These are phyloP conservation scores for Quercus engelmannii DNA, from an alignment of 306 rosid species.

Conservation along the genomic window DNA sequence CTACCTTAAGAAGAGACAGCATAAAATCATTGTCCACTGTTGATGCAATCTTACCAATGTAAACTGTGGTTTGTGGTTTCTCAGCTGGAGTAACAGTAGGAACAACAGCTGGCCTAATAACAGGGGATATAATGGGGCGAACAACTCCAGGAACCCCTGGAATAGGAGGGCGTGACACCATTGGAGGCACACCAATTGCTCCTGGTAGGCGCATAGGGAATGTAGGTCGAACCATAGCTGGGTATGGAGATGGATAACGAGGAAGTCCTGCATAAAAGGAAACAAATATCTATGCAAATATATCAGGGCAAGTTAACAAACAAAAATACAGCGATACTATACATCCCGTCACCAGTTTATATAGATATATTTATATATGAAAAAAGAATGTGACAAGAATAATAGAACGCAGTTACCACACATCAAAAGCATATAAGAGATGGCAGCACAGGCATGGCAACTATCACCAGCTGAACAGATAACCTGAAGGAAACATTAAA, in stretches of 20 bases:
- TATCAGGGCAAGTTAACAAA: constrained; percentile 48
- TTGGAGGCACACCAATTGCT: constrained; percentile 63
- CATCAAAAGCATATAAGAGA: constrained; percentile 80
- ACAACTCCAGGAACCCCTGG: constrained; percentile 75
- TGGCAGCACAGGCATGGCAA: constrained; percentile 81
- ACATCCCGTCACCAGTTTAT: constrained; percentile 23
- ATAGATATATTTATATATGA: constrained; percentile 19
- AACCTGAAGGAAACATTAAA: constrained; percentile 79
- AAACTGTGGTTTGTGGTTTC: constrained; percentile 80
- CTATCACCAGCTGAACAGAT: constrained; percentile 88
- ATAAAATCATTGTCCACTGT: constrained; percentile 91
- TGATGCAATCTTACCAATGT: constrained; percentile 86
- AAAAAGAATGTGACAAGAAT: constrained; percentile 37
- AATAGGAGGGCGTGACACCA: constrained; percentile 70
- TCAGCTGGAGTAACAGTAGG: constrained; percentile 80
- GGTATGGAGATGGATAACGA: constrained; percentile 80
- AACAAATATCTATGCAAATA: constrained; percentile 63
- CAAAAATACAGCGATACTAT: constrained; percentile 15
- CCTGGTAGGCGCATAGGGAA: constrained; percentile 82
- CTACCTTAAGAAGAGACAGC: constrained; percentile 80
- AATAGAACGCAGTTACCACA: constrained; percentile 74
- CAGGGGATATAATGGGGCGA: constrained; percentile 74
- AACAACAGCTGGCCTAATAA: constrained; percentile 68
- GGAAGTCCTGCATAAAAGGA: constrained; percentile 73
- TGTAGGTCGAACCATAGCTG: constrained; percentile 66